Conservation (phyloP, 441 rosid species). For the Syzygium malaccense region DNA sequence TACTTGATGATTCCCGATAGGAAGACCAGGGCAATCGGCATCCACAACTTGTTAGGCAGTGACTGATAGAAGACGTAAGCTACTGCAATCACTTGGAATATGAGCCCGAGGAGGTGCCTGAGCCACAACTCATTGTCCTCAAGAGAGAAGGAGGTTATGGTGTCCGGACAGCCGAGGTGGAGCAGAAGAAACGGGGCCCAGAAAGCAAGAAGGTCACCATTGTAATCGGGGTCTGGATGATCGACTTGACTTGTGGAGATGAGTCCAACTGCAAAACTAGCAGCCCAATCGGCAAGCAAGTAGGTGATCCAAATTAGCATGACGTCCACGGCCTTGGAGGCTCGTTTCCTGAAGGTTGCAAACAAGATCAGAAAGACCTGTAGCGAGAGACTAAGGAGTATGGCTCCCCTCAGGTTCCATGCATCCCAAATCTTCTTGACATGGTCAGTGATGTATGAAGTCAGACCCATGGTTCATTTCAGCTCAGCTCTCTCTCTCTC, state of each 20-base stretch:
- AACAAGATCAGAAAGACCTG: neutral
- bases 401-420: slow-evolving; percentile 2
- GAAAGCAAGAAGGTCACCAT: slow-evolving; percentile 31
- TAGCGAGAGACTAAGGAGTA: neutral
- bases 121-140: slow-evolving; percentile 57
- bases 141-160: slow-evolving; percentile 54
- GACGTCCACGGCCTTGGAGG: neutral
- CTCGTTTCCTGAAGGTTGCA: neutral
- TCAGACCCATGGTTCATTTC: neutral
- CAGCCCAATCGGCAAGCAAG: neutral
- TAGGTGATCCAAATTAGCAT: neutral
- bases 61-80: slow-evolving; percentile 38
- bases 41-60: slow-evolving; percentile 21
- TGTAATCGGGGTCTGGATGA: neutral
- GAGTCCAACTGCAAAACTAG: neutral
- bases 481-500: neutral
- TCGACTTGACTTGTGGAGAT: neutral
- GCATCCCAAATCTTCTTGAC: neutral
- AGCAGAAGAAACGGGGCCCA: slow-evolving; percentile 61
- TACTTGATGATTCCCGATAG: slow-evolving; percentile 41
- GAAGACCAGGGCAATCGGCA: slow-evolving; percentile 28
- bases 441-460: neutral
- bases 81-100: slow-evolving; percentile 29
- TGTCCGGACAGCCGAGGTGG: slow-evolving; percentile 72
- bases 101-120: slow-evolving; percentile 37